Evolutionary conservation across 2,329 filamentous ascomycete species (phyloP).

Genomic region (Aspergillus spinulosporus): DNA sequence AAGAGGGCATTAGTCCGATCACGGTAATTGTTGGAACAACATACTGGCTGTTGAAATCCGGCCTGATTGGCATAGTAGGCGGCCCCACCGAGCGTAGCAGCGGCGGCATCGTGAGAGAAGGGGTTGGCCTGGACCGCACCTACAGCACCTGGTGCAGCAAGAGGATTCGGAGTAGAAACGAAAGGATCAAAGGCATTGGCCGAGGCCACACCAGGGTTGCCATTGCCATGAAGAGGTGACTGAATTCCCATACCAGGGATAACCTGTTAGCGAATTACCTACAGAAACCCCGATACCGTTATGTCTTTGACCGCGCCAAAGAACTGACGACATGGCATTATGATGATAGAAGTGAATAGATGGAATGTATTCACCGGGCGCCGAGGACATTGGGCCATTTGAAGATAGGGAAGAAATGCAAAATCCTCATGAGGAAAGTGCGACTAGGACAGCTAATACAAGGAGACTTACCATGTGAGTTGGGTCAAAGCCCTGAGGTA

Average conservation of each 20-base stretch:
- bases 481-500: constrained; percentile 56
- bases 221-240: constrained; percentile 45
- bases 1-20: not conserved
- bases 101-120: constrained; percentile 70
- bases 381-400: not conserved
- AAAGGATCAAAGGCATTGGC: constrained; percentile 64
- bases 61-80: constrained; percentile 65
- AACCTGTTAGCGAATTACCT: not conserved
- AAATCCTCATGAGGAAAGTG: not conserved
- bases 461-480: constrained; percentile 48
- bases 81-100: constrained; percentile 54
- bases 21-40: constrained; percentile 21
- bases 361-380: too few relatives aligned
- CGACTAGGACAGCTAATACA: not conserved
- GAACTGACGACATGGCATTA: too few relatives aligned
- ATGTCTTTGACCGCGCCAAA: too few relatives aligned
- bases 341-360: too few relatives aligned
- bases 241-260: constrained; percentile 21
- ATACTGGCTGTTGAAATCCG: constrained; percentile 65
- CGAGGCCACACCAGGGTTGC: constrained; percentile 54
- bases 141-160: constrained; percentile 51
- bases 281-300: not conserved
- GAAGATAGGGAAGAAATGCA: too few relatives aligned
- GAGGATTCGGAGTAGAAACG: constrained; percentile 56
- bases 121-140: constrained; percentile 63